phyloP scores from a whole-genome alignment of 345 rosid species.

The Gossypium australe region DNA sequence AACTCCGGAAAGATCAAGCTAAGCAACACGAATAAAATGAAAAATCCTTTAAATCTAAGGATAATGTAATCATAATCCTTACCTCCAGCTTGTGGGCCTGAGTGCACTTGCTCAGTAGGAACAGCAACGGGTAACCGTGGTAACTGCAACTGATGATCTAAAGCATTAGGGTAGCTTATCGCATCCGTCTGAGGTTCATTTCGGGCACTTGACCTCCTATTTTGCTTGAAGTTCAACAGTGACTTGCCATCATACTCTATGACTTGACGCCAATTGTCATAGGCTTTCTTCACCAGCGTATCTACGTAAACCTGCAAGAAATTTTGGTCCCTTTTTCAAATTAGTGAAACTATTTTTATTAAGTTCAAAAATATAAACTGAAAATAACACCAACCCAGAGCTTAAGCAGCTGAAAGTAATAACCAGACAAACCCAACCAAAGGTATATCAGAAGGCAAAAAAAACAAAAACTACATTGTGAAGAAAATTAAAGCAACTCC shows the following conservation, averaged over 20 bases:
- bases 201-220: conserved; percentile 40
- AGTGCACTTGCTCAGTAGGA: conserved; percentile 42
- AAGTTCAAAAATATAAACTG: not conserved
- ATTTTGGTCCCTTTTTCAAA: not conserved
- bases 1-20: not conserved
- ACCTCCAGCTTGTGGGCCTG: conserved; percentile 61
- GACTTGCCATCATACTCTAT: conserved; percentile 92
- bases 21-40: not conserved
- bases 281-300: conserved; percentile 83
- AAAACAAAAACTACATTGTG: not conserved
- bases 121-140: conserved; percentile 43
- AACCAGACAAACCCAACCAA: not conserved
- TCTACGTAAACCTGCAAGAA: conserved; percentile 75
- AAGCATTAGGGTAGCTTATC: conserved; percentile 34
- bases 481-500: conserved; percentile 1
- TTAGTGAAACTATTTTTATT: not conserved
- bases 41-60: not conserved
- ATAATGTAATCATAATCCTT: conserved; percentile 8
- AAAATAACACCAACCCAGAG: not conserved
- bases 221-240: conserved; percentile 59
- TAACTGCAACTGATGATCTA: conserved; percentile 52
- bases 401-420: not conserved
- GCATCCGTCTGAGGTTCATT: conserved; percentile 44
- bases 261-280: conserved; percentile 83
- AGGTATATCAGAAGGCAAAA: not conserved